phyloP scores from a whole-genome alignment of 2,329 filamentous ascomycete genomes.

The Trichoderma cornu-damae region DNA sequence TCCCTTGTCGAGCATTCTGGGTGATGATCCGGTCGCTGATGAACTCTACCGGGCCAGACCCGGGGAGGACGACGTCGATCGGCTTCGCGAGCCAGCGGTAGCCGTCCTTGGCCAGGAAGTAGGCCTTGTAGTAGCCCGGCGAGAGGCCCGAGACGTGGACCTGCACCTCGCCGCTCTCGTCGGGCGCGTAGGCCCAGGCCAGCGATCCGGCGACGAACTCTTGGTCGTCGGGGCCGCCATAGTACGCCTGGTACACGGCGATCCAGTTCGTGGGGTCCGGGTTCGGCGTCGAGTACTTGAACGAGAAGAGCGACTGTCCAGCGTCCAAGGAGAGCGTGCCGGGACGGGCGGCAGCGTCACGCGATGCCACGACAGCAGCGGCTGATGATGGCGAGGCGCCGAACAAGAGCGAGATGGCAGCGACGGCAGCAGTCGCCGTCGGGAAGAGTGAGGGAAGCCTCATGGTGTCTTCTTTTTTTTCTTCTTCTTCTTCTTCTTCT shows the following conservation, averaged over 20 bases:
- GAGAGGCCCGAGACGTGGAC: constrained; percentile 26
- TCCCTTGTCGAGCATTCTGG: constrained; percentile 35
- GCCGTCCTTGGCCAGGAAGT: constrained; percentile 33
- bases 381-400: constrained; percentile 12
- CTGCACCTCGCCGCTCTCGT: constrained; percentile 26
- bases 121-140: constrained; percentile 34
- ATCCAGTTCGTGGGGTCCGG: constrained; percentile 35
- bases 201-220: constrained; percentile 28
- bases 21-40: constrained; percentile 29
- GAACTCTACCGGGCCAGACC: constrained; percentile 27
- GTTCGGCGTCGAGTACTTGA: constrained; percentile 32
- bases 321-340: constrained; percentile 17
- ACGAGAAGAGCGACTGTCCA: constrained; percentile 28
- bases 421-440: background rate
- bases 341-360: background rate
- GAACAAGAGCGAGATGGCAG: constrained; percentile 7
- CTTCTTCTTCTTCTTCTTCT: no score
- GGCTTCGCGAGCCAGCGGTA: constrained; percentile 36
- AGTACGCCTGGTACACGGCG: constrained; percentile 32
- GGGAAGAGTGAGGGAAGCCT: constrained; percentile 13
- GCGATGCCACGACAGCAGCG: constrained; percentile 1
- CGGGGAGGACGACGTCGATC: constrained; percentile 28
- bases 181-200: constrained; percentile 33
- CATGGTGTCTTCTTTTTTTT: background rate
- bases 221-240: constrained; percentile 34